A percentile compares a stretch with the other conserved stretches of the same genome.
These are phyloP conservation scores for Clavariopsis aquatica DNA, from an alignment of 495 filamentous ascomycete species.

Conservation along the genomic window DNA sequence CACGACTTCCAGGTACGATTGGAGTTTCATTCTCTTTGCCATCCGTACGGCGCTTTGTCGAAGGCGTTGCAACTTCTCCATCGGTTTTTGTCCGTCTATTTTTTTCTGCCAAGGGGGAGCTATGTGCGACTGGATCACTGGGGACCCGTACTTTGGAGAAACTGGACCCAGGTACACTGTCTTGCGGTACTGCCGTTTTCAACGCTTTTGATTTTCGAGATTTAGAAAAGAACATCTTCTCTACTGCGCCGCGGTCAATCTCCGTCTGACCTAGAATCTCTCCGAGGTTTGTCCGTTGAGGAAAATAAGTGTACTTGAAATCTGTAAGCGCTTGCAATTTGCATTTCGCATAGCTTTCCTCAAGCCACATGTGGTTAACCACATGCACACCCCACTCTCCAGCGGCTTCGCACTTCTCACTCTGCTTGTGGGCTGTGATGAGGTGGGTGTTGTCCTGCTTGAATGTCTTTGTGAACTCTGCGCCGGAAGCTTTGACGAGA, in stretches of 20 bases:
- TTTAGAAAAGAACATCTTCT: constrained; percentile 53
- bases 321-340: constrained; percentile 65
- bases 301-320: constrained; percentile 77
- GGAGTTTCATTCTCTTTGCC: constrained; percentile 90
- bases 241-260: constrained; percentile 59
- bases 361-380: constrained; percentile 94
- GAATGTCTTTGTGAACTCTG: constrained; percentile 86
- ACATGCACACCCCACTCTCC: constrained; percentile 88
- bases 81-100: constrained; percentile 15
- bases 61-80: constrained; percentile 50
- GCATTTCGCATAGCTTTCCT: constrained; percentile 93
- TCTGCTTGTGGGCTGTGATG: constrained; percentile 80
- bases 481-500: constrained; percentile 78
- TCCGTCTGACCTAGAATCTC: constrained; percentile 88
- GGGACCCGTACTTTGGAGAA: not conserved
- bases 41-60: constrained; percentile 46
- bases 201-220: constrained; percentile 32
- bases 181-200: constrained; percentile 8
- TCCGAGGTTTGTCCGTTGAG: constrained; percentile 81
- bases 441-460: constrained; percentile 93
- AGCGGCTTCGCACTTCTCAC: constrained; percentile 90
- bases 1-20: constrained; percentile 72
- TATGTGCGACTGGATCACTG: constrained; percentile 14
- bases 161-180: constrained; percentile 9
- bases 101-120: constrained; percentile 34